phyloP scores from a whole-genome alignment of 2,329 filamentous ascomycete species.

The Byssochlamys sp. region DNA sequence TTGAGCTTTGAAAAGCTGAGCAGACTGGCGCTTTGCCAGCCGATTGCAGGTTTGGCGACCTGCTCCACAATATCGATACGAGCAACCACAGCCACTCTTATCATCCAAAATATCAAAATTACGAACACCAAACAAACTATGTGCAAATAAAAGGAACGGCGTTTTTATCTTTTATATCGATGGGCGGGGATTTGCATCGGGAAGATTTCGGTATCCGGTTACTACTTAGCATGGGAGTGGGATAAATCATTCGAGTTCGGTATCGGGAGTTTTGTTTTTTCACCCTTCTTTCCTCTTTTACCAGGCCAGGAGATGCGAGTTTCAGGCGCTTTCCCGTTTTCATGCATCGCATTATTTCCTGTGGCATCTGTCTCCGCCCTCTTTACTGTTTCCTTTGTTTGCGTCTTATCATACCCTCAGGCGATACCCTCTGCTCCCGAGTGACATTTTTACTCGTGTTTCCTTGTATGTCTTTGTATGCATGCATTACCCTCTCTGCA shows the following conservation, averaged over 20 bases:
- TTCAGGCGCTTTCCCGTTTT: background rate
- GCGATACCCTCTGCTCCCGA: slow-evolving; percentile 2
- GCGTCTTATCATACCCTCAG: background rate
- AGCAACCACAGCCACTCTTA: background rate
- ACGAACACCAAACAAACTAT: slow-evolving; percentile 5
- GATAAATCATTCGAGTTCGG: slow-evolving; percentile 1
- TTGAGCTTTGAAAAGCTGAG: background rate
- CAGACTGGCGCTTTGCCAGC: no score
- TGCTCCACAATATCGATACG: background rate
- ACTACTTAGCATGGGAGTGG: slow-evolving; percentile 3
- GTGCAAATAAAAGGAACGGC: slow-evolving; percentile 13
- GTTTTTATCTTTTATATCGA: slow-evolving; percentile 5
- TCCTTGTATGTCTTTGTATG: background rate
- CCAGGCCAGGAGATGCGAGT: background rate
- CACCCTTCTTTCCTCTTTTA: background rate
- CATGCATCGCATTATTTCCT: slow-evolving; percentile 1
- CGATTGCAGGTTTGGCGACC: background rate
- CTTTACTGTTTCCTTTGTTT: slow-evolving; percentile 1
- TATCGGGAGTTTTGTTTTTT: slow-evolving; percentile 1
- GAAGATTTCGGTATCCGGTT: slow-evolving; percentile 7
- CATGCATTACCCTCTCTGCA: slow-evolving; percentile 2
- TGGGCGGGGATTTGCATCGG: slow-evolving; percentile 2
- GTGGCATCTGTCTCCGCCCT: background rate
- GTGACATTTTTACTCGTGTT: background rate
- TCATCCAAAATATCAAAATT: background rate